Evolutionary conservation across 441 rosid species (phyloP).

Genomic region (Populus hybrid): DNA sequence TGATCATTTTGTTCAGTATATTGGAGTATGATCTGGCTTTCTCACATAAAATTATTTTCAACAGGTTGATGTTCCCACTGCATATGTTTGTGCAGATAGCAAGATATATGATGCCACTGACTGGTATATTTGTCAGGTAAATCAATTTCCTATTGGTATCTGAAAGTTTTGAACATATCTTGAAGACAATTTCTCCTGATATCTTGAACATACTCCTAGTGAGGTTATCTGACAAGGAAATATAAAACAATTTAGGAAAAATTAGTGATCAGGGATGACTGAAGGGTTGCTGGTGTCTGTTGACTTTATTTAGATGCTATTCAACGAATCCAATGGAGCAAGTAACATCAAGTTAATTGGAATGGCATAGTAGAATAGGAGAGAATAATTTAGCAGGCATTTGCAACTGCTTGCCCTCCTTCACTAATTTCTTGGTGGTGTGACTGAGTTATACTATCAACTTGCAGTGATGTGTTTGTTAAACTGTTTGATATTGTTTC

Average conservation of each 20-base stretch:
- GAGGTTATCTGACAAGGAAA: background rate
- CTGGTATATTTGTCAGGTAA: conserved; percentile 98
- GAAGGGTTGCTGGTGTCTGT: background rate
- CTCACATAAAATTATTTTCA: conserved; percentile 18
- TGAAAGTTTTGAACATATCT: background rate
- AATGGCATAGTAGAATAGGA: background rate
- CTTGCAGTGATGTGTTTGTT: background rate
- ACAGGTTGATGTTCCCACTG: conserved; percentile 80
- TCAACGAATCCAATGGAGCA: background rate
- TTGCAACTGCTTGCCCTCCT: background rate
- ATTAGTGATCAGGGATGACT: background rate
- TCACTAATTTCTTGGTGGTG: background rate
- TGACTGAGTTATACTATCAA: background rate
- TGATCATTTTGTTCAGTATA: background rate
- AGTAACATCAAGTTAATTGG: background rate
- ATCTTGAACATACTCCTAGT: background rate
- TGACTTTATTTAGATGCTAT: background rate
- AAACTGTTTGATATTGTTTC: background rate
- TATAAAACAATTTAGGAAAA: background rate
- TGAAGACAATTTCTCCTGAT: conserved; percentile 2
- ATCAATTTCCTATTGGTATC: background rate
- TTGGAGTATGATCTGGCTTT: background rate
- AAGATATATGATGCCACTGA: conserved; percentile 84
- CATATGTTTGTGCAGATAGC: conserved; percentile 90
- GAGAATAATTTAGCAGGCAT: background rate